These are phyloP conservation scores for Rhizoclosmatium globosum DNA, from an alignment of 192 early-diverging fungal species.

Conservation along the genomic window DNA sequence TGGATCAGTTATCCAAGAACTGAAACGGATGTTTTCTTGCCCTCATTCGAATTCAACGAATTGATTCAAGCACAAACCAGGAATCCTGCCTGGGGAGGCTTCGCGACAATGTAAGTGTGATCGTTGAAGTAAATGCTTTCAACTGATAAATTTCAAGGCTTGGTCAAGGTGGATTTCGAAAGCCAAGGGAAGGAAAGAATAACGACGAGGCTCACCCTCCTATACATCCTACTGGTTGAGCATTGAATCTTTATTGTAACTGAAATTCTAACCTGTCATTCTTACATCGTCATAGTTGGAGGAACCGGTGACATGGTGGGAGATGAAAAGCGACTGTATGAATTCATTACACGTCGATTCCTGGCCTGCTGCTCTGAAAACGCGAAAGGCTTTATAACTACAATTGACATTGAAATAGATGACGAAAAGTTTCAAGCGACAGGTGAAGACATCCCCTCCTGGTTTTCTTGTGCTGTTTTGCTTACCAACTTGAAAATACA, in stretches of 20 bases:
- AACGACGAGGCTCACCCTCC: conserved; percentile 99
- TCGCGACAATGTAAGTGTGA: conserved; percentile 12
- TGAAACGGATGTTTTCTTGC: conserved; percentile 92
- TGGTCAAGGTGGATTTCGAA: conserved; percentile 68
- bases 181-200: conserved; percentile 81
- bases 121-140: not conserved
- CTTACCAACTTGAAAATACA: not conserved
- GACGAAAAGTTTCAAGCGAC: conserved; percentile 79
- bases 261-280: not conserved
- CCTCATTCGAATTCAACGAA: conserved; percentile 57
- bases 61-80: conserved; percentile 10
- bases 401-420: conserved; percentile 72
- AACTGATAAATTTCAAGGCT: conserved; percentile 52
- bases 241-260: not conserved
- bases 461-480: conserved; percentile 6
- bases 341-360: conserved; percentile 88
- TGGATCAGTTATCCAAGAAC: conserved; percentile 96
- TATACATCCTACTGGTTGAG: conserved; percentile 81
- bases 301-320: conserved; percentile 62
- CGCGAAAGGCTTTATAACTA: conserved; percentile 87
- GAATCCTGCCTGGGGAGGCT: conserved; percentile 12
- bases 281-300: conserved; percentile 21
- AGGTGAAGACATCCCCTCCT: conserved; percentile 44
- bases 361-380: conserved; percentile 92
- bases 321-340: conserved; percentile 80